A percentile compares a stretch with the other conserved stretches of the same genome.
Evolutionary conservation across 352 stramenopile species (phyloP).

Genomic region (Peronospora destructor): DNA sequence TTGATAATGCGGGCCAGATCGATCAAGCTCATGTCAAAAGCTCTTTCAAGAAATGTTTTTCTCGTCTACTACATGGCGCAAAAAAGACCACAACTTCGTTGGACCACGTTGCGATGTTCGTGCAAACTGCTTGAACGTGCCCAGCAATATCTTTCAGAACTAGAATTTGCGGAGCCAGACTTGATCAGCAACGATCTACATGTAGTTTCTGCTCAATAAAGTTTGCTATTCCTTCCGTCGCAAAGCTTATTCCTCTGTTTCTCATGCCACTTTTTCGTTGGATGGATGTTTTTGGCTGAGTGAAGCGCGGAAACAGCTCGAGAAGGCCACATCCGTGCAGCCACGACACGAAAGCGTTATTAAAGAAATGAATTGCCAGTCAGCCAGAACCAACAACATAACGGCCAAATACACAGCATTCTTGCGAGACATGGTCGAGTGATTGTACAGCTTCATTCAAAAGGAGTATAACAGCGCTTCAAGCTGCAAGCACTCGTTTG

Average conservation of each 20-base stretch:
- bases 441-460: slow-evolving; percentile 7
- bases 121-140: too few relatives aligned
- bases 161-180: too few relatives aligned
- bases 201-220: neutral
- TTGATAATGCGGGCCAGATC: too few relatives aligned
- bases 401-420: neutral
- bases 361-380: too few relatives aligned
- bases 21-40: too few relatives aligned
- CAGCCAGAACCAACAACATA: neutral
- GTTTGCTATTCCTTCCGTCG: neutral
- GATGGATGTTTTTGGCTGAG: neutral
- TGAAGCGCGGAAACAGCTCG: neutral
- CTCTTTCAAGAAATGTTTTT: too few relatives aligned
- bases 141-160: too few relatives aligned
- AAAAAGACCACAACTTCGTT: too few relatives aligned
- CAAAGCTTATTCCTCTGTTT: neutral
- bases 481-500: slow-evolving; percentile 8
- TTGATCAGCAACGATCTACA: too few relatives aligned
- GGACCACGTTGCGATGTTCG: too few relatives aligned
- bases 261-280: neutral
- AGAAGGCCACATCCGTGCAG: neutral
- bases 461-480: slow-evolving; percentile 13
- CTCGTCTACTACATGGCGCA: too few relatives aligned
- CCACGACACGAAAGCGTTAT: neutral
- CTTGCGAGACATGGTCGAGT: neutral